Percentiles rank a stretch among this genome's conserved stretches.
Conservation (phyloP, 2,329 filamentous ascomycete species). For the Daldinia eschscholtzii region DNA sequence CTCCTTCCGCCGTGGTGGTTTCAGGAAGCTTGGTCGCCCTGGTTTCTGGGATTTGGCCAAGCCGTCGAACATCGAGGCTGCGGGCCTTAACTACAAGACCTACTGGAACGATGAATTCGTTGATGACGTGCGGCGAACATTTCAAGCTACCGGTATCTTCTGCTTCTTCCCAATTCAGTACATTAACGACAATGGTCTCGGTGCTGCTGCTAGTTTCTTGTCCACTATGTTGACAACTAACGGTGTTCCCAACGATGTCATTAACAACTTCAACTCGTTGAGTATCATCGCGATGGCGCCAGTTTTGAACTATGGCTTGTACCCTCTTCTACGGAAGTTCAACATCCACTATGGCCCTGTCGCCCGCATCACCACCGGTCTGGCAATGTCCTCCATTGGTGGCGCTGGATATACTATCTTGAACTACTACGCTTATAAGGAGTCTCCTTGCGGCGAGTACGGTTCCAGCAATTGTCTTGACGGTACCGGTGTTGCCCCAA, state of each 20-base stretch:
- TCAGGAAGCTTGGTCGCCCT: conserved; percentile 55
- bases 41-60: conserved; percentile 72
- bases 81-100: conserved; percentile 55
- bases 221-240: conserved; percentile 62
- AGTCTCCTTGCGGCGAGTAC: conserved; percentile 58
- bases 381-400: conserved; percentile 62
- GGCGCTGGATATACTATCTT: conserved; percentile 59
- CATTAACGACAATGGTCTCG: conserved; percentile 64
- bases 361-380: conserved; percentile 64
- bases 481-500: conserved; percentile 56
- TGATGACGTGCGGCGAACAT: conserved; percentile 71
- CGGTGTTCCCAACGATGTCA: conserved; percentile 64
- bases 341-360: conserved; percentile 63
- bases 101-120: conserved; percentile 76
- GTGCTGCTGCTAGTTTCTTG: conserved; percentile 62
- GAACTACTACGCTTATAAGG: conserved; percentile 58
- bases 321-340: conserved; percentile 58
- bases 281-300: conserved; percentile 62
- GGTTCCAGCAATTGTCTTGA: conserved; percentile 55
- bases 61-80: conserved; percentile 64
- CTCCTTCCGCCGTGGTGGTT: conserved; percentile 57
- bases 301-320: conserved; percentile 62
- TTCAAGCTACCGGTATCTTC: conserved; percentile 71
- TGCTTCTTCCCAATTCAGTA: conserved; percentile 64
- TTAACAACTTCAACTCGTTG: conserved; percentile 64